Base-by-base conservation (phyloP, 495 filamentous ascomycete species). In the Thozetella sp. region DNA sequence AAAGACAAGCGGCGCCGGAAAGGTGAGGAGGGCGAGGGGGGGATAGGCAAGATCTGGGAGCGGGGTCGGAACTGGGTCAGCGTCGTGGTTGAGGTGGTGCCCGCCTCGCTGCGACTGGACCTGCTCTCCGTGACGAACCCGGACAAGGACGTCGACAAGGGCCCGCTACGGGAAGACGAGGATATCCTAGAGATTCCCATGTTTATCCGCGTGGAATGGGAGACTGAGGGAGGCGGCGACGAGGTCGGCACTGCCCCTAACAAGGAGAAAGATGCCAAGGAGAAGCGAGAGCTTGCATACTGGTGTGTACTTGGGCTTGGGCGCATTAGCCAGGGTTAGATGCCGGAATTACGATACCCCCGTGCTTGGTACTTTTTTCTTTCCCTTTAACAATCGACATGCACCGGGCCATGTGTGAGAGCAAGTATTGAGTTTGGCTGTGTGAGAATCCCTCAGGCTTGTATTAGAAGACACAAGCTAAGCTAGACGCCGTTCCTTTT, bases 1-100 rank as follows among this genome's bases (percentile, higher is more conserved):
- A 67, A 74, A 58, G 65, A 79, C 65, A 60, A 76, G 62, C 52
- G 78, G 63, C 51, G 77, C 51, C 65, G 67, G 22, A 72, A 69
- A 65, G 72, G 60, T 25, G 71, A 67, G 52, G 76, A 75, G 15
- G 72, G 74, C 30, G 67, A 88, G 50, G 87, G 92, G 1, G 92
- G 97, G 69, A 92, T 90, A 3, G 95, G 95, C 17, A 97, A 97
- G 73, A 87, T 99, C 24, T 99, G 92, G 92, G 92, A 97, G 59
- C 84, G 88, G 59, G 93, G 93, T 0, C 80, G 94, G n/a, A 99
- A 97, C 69, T 97, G 93, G 92, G 93, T 93, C 1, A 91, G 84
- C 51, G 89, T 99, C 6, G 90, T 97, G 6, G 77, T 99, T 17
- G 95, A 99, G 71, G 89, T 99, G 12, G 83, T 97, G 4, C 92